phyloP scores from a whole-genome alignment of 495 filamentous ascomycete genomes.

The Hapsidospora chrysogenum region DNA sequence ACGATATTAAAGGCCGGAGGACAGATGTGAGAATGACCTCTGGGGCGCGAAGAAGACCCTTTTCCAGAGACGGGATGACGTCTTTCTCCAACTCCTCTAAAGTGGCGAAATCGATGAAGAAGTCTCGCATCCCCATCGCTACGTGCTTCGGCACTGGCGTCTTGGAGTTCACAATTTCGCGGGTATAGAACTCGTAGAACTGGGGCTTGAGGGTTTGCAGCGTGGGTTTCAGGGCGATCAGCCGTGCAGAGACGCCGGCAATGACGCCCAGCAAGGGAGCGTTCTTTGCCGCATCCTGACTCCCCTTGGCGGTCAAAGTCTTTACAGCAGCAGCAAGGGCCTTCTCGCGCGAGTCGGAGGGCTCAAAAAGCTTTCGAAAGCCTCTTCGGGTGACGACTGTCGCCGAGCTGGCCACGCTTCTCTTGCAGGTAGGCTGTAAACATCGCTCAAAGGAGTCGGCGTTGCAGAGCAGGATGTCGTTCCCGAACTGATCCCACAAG shows the following conservation, averaged over 20 bases:
- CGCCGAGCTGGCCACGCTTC: constrained; percentile 45
- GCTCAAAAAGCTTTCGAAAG: constrained; percentile 49
- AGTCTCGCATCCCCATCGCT: constrained; percentile 58
- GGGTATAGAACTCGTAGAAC: constrained; percentile 63
- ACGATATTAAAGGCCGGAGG: constrained; percentile 47
- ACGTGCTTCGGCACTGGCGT: constrained; percentile 54
- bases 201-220: constrained; percentile 48
- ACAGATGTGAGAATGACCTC: constrained; percentile 74
- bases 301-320: constrained; percentile 45
- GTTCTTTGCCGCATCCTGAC: constrained; percentile 46
- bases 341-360: constrained; percentile 35
- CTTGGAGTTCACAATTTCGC: constrained; percentile 72
- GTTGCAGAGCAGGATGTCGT: constrained; percentile 40
- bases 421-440: constrained; percentile 40
- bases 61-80: constrained; percentile 68
- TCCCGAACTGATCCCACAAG: constrained; percentile 47
- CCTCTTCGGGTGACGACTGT: constrained; percentile 57
- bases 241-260: constrained; percentile 65
- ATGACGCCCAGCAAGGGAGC: constrained; percentile 68
- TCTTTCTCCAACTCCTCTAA: constrained; percentile 60
- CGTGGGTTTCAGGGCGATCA: constrained; percentile 35
- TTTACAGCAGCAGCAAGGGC: constrained; percentile 45
- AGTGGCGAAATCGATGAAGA: constrained; percentile 62
- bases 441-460: constrained; percentile 65
- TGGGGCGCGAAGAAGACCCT: constrained; percentile 71